Base-by-base conservation (phyloP, 345 rosid species). In the Linum lewisii region DNA sequence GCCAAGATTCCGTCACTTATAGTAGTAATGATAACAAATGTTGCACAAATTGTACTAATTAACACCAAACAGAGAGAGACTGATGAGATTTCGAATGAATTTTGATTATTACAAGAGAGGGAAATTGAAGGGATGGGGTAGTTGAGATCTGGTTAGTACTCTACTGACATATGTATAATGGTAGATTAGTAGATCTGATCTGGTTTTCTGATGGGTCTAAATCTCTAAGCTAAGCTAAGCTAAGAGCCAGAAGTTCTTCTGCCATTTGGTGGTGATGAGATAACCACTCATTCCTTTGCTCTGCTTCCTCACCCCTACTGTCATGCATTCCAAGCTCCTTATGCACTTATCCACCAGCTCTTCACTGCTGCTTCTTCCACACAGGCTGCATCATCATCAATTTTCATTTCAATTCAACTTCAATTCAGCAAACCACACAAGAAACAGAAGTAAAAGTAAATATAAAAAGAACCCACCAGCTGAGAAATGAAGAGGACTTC, bases 201-300 rank as follows among this genome's bases (percentile, higher is more conserved):
- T 13, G 8, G 25, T 20, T 20, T 20, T 20, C 9, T n/a, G n/a
- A n/a, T n/a, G n/a, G n/a, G n/a, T n/a, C n/a, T n/a, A n/a, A n/a
- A n/a, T n/a, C n/a, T n/a, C n/a, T n/a, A n/a, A n/a, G n/a, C n/a
- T n/a, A n/a, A n/a, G n/a, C 55, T 78, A 94, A 57, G 97, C 99
- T 68, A 90, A 66, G 42, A 94, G 97, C 97, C 99, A 94, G 87
- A 94, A 94, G 63, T 94, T 82, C 56, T 85, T 94, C 78, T 82
- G 95, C 88, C 92, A 82, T 62, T 88, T 72, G 60, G 97, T 94
- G 87, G 79, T 94, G 64, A 94, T 81, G 52, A 94, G 78, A 60
- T 90, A 94, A 21, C 99, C 95, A 57, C 95, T 77, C 36, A 75
- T 73, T 18, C 92, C 88, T 57, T 70, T 81, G 85, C 95, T 82